Evolutionary conservation across 305 asterid genomes (phyloP).

Genomic region (Fraxinus greggii): DNA sequence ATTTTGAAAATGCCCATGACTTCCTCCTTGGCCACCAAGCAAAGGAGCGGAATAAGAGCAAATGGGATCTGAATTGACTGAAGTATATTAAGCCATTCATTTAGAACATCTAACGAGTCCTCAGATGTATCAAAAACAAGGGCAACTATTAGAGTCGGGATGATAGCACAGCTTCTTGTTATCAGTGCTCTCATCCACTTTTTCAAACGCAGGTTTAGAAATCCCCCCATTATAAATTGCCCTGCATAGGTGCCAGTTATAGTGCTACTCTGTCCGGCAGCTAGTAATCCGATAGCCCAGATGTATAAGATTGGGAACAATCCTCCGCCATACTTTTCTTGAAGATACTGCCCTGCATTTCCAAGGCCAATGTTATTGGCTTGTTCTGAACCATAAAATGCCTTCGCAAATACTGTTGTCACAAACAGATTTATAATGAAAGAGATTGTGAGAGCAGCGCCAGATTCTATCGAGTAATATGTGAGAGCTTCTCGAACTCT

Average conservation of each 20-base stretch:
- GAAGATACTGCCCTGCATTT: constrained; percentile 79
- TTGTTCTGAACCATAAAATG: constrained; percentile 67
- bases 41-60: constrained; percentile 85
- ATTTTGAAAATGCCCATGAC: constrained; percentile 81
- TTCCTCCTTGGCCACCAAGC: constrained; percentile 74
- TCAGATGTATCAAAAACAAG: constrained; percentile 72
- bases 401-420: constrained; percentile 81
- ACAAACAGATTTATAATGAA: constrained; percentile 79
- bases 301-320: constrained; percentile 71
- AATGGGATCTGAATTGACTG: constrained; percentile 92
- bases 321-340: constrained; percentile 86
- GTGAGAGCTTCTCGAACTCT: constrained; percentile 72
- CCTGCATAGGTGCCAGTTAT: constrained; percentile 91
- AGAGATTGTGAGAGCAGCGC: constrained; percentile 64
- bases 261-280: constrained; percentile 96
- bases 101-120: constrained; percentile 67
- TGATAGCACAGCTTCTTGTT: constrained; percentile 74
- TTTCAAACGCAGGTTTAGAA: constrained; percentile 62
- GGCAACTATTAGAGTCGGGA: constrained; percentile 78
- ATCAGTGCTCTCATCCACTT: constrained; percentile 88
- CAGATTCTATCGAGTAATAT: constrained; percentile 82
- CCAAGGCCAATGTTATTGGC: constrained; percentile 77
- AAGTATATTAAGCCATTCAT: constrained; percentile 86
- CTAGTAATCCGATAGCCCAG: constrained; percentile 85
- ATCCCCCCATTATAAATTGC: constrained; percentile 91